These are phyloP conservation scores for Micromonas commoda DNA, from an alignment of 139 green algal genomes.

Conservation along the genomic window DNA sequence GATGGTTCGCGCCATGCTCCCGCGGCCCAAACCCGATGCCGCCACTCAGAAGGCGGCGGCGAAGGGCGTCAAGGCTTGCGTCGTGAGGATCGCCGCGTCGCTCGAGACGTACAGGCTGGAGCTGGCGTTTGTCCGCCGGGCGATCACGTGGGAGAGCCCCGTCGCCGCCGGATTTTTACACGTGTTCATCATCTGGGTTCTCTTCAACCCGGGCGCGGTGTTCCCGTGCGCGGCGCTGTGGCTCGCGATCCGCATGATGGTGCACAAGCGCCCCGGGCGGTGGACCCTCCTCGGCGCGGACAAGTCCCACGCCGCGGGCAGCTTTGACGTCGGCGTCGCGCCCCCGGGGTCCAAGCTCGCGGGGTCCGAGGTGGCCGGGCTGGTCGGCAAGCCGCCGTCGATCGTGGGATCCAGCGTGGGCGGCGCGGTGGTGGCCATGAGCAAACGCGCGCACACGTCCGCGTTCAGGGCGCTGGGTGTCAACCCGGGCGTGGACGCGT, in stretches of 20 bases:
- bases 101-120: background rate
- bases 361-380: background rate
- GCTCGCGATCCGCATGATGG: background rate
- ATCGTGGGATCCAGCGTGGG: too few species aligned
- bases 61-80: background rate
- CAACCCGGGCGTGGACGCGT: background rate
- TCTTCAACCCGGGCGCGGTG: background rate
- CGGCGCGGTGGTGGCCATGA: too few species aligned
- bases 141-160: background rate
- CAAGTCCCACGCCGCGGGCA: background rate
- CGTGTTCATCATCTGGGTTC: background rate
- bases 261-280: background rate
- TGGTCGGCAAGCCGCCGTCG: background rate
- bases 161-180: background rate
- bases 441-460: too few species aligned
- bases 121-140: background rate
- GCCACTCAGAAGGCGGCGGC: background rate
- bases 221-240: background rate
- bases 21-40: background rate
- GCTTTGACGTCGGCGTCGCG: background rate
- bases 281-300: slow-evolving; percentile 1
- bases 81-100: background rate
- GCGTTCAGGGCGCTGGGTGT: background rate
- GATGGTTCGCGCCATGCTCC: background rate
- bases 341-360: background rate